A percentile compares a stretch with the other conserved stretches of the same genome.
Evolutionary conservation across 2,329 filamentous ascomycete species (phyloP).

Genomic region (Hypoxylon sp.): DNA sequence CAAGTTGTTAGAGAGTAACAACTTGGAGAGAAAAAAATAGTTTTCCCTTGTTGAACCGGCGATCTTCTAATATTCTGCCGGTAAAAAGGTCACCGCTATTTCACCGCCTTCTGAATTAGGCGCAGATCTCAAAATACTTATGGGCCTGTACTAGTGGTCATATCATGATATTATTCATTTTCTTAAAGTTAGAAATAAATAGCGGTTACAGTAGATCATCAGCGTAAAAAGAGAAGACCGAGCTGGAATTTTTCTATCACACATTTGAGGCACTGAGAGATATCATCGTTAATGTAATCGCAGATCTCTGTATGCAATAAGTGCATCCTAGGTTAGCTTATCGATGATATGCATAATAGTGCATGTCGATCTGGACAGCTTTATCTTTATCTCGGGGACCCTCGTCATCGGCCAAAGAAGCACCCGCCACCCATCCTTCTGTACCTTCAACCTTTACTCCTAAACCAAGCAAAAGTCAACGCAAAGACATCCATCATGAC

Average conservation of each 20-base stretch:
- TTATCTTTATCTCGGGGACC: conserved; percentile 38
- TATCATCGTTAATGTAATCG: too few species aligned
- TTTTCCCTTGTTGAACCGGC: conserved; percentile 24
- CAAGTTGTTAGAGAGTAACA: background rate
- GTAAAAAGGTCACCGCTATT: conserved; percentile 41
- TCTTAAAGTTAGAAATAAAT: too few species aligned
- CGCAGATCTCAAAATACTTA: background rate
- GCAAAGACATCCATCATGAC: conserved; percentile 48
- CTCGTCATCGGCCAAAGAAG: conserved; percentile 21
- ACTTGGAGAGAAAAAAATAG: conserved; percentile 9
- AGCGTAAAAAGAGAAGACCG: too few species aligned
- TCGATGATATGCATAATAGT: background rate
- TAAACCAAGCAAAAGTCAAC: background rate
- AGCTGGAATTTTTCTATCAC: too few species aligned
- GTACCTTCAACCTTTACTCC: conserved; percentile 6
- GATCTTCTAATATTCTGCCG: conserved; percentile 31
- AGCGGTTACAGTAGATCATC: too few species aligned
- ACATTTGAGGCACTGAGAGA: too few species aligned
- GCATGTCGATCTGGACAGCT: conserved; percentile 42
- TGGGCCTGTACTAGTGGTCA: background rate
- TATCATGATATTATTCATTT: too few species aligned
- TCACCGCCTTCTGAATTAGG: conserved; percentile 29
- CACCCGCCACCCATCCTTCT: conserved; percentile 12
- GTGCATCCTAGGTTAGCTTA: background rate
- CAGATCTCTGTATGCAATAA: too few species aligned